A percentile compares a stretch with the other conserved stretches of the same genome.
Evolutionary conservation across 2,329 filamentous ascomycete species (phyloP).

Genomic region (Xylariaceae sp.): DNA sequence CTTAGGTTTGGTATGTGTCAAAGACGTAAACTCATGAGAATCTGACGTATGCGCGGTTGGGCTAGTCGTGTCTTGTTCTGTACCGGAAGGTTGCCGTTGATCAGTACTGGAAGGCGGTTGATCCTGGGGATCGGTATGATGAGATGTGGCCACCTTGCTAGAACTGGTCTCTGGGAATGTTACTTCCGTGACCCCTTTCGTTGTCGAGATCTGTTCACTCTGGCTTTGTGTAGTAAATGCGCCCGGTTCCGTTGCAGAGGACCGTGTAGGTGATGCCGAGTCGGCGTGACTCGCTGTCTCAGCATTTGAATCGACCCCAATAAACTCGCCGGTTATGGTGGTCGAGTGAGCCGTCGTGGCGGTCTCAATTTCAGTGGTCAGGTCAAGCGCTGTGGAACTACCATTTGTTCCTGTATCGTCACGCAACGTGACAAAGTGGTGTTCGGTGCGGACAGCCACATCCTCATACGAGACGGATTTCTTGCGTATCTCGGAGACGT

Average conservation of each 20-base stretch:
- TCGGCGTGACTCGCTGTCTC: neutral
- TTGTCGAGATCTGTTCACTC: neutral
- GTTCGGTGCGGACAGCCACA: neutral
- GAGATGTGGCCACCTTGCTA: neutral
- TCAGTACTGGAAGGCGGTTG: neutral
- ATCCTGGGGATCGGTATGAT: neutral
- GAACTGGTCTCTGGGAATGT: neutral
- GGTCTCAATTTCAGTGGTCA: neutral
- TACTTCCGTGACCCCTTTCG: neutral
- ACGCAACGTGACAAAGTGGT: conserved; percentile 10
- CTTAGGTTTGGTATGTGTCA: neutral
- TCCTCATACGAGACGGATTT: conserved; percentile 11
- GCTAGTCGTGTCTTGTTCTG: neutral
- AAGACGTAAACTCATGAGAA: neutral
- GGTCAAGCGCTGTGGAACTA: neutral
- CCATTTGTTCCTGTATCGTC: conserved; percentile 12
- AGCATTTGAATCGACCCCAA: neutral
- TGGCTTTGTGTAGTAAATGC: neutral
- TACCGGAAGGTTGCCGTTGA: neutral
- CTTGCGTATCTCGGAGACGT: conserved; percentile 20
- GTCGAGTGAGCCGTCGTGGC: neutral
- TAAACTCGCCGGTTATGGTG: neutral
- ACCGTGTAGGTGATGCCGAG: neutral
- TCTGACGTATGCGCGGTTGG: neutral
- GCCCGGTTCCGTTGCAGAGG: neutral